Conservation (phyloP, 192 early-diverging fungal species). For the Entomortierella lignicola region DNA sequence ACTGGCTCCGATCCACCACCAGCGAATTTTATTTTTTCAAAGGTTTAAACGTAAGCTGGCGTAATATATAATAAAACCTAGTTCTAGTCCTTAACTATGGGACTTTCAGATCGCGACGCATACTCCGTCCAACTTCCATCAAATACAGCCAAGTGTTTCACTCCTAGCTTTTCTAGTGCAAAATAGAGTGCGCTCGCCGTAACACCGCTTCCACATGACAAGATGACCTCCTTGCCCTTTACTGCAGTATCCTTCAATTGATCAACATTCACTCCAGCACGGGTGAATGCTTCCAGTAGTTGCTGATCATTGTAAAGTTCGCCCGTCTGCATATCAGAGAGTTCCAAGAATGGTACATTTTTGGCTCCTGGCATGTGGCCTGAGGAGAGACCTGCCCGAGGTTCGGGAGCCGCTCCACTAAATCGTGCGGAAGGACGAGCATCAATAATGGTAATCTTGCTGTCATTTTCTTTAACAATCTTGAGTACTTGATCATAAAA, state of each 20-base stretch:
- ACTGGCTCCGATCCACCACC: too few species aligned
- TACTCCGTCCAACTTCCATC: conserved; percentile 96
- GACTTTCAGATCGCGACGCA: conserved; percentile 73
- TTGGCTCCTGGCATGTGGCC: conserved; percentile 88
- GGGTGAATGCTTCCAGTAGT: conserved; percentile 63
- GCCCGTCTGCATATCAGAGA: conserved; percentile 60
- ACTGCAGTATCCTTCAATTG: conserved; percentile 11
- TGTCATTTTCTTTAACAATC: conserved; percentile 60
- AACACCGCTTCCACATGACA: conserved; percentile 90
- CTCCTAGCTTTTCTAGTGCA: conserved; percentile 78
- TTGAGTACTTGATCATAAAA: conserved; percentile 61
- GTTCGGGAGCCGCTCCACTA: conserved; percentile 80
- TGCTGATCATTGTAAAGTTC: conserved; percentile 67
- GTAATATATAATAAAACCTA: neutral
- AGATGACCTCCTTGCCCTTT: conserved; percentile 70
- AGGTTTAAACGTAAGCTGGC: neutral
- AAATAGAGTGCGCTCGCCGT: conserved; percentile 87
- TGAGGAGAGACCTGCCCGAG: conserved; percentile 77
- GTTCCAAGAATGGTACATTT: conserved; percentile 77
- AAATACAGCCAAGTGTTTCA: conserved; percentile 75
- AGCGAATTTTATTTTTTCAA: neutral
- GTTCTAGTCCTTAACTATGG: conserved; percentile 68
- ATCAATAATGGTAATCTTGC: conserved; percentile 69
- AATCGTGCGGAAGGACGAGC: conserved; percentile 75
- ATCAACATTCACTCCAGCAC: conserved; percentile 73